These are phyloP conservation scores for Comarum palustre DNA, from an alignment of 306 rosid species.

Conservation along the genomic window DNA sequence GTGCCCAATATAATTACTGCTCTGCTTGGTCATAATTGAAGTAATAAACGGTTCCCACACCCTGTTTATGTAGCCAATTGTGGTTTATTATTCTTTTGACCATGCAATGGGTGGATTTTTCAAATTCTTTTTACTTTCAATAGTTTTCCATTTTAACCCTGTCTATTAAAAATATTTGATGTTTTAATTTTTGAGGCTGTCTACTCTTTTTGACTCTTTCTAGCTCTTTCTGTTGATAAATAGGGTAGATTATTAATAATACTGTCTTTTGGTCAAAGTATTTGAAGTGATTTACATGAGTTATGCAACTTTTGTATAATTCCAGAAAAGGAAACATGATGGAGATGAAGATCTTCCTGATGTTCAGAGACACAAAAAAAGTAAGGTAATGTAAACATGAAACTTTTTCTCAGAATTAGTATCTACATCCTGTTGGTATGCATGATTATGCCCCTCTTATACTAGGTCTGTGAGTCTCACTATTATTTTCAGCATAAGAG, in stretches of 20 bases:
- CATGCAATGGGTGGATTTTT: background rate
- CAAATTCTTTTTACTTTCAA: background rate
- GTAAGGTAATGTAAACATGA: conserved; percentile 70
- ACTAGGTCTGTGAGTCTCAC: conserved; percentile 23
- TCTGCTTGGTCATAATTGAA: conserved; percentile 2
- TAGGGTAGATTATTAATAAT: background rate
- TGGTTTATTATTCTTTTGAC: background rate
- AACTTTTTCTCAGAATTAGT: conserved; percentile 9
- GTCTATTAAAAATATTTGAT: background rate
- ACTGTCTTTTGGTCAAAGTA: background rate
- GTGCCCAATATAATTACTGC: conserved; percentile 7
- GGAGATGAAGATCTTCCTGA: conserved; percentile 88
- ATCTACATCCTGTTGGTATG: background rate
- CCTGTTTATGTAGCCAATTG: background rate
- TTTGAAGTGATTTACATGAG: conserved; percentile 17
- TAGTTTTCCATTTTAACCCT: background rate
- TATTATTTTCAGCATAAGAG: conserved; percentile 71
- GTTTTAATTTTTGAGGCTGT: background rate
- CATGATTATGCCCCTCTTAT: conserved; percentile 11
- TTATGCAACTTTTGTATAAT: conserved; percentile 24
- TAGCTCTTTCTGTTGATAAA: background rate
- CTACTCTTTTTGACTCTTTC: background rate
- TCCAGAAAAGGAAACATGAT: conserved; percentile 96
- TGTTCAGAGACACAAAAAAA: conserved; percentile 92
- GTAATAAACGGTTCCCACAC: too few species aligned